Percentiles rank a stretch among this genome's conserved stretches.
phyloP scores from a whole-genome alignment of 192 early-diverging fungal species.

The Entophlyctis luteolus region DNA sequence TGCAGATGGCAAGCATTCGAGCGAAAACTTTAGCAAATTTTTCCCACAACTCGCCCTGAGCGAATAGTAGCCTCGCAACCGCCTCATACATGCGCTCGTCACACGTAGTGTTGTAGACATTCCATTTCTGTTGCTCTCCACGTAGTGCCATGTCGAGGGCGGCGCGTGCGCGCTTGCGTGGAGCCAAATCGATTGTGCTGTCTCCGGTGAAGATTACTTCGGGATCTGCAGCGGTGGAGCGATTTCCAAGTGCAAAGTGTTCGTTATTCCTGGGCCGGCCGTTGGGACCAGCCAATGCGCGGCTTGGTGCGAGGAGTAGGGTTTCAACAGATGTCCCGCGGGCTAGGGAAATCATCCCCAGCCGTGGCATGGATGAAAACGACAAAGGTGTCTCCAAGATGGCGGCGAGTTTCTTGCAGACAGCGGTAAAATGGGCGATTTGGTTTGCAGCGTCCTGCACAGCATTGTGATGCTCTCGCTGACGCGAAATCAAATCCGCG shows the following conservation, averaged over 20 bases:
- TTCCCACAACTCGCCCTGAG: constrained; percentile 10
- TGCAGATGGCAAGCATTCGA: constrained; percentile 1
- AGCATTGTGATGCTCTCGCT: constrained; percentile 19
- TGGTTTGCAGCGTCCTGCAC: constrained; percentile 1
- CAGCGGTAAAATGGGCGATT: not conserved
- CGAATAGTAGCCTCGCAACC: not conserved
- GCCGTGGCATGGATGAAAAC: no score
- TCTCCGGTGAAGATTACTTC: constrained; percentile 10
- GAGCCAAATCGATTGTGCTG: not conserved
- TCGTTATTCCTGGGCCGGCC: not conserved
- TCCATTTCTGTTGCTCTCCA: constrained; percentile 2
- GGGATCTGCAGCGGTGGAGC: constrained; percentile 7
- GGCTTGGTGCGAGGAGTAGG: not conserved
- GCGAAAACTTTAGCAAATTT: constrained; percentile 11
- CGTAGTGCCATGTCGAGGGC: not conserved
- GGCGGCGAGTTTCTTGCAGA: not conserved
- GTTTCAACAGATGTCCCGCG: not conserved
- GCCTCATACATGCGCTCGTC: not conserved
- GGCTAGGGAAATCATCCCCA: not conserved
- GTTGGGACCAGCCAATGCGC: not conserved
- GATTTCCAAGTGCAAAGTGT: no score
- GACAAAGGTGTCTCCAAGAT: no score
- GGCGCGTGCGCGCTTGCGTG: not conserved
- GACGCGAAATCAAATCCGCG: constrained; percentile 10
- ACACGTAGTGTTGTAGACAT: not conserved